These are phyloP conservation scores for Podila horticola DNA, from an alignment of 192 early-diverging fungal genomes.

Conservation along the genomic window DNA sequence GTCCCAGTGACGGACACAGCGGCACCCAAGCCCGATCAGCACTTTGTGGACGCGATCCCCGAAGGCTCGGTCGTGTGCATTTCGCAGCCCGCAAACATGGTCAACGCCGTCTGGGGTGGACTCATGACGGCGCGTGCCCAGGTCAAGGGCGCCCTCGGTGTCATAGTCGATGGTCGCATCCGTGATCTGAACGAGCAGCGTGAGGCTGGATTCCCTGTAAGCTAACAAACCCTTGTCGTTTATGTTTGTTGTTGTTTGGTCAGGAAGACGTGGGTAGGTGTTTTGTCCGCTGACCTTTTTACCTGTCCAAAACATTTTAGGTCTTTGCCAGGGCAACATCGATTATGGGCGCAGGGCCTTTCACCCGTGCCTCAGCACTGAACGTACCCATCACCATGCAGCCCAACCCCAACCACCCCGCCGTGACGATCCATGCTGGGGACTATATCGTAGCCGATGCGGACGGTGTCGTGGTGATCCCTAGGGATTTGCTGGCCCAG, in stretches of 20 bases:
- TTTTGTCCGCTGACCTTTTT: not conserved
- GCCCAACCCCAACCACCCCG: constrained; percentile 46
- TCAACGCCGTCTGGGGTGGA: constrained; percentile 70
- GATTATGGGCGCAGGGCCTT: constrained; percentile 56
- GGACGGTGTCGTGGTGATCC: constrained; percentile 66
- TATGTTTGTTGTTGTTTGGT: not conserved
- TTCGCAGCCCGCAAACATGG: constrained; percentile 60
- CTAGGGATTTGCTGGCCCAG: constrained; percentile 48
- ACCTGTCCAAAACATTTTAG: constrained; percentile 37
- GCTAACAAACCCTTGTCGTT: not conserved
- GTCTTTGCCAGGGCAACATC: constrained; percentile 65
- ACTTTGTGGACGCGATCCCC: constrained; percentile 60
- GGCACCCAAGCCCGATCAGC: constrained; percentile 52
- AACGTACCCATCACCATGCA: constrained; percentile 59
- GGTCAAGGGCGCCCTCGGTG: constrained; percentile 55
- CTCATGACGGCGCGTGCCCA: constrained; percentile 66
- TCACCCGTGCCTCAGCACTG: constrained; percentile 56
- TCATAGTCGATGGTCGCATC: constrained; percentile 64
- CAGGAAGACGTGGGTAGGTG: not conserved
- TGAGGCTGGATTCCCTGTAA: constrained; percentile 58
- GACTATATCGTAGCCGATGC: constrained; percentile 67
- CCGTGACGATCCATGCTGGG: constrained; percentile 58
- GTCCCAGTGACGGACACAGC: constrained; percentile 52
- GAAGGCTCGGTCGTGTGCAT: constrained; percentile 61
- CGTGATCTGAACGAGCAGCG: constrained; percentile 66